Conservation (phyloP, 768 basidiomycete species). For the Clavaria fumosa region DNA sequence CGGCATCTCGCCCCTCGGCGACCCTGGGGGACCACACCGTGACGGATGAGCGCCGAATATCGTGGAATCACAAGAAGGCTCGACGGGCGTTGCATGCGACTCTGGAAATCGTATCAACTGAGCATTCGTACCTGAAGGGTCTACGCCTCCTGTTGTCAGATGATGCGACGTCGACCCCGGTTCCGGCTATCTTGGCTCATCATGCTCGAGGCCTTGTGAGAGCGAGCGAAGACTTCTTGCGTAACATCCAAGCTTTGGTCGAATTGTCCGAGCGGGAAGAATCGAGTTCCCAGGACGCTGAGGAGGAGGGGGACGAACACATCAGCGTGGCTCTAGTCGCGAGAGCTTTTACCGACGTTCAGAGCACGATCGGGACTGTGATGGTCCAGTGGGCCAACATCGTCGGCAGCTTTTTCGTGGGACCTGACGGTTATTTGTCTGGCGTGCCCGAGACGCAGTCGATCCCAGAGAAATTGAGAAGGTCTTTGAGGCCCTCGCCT, state of each 20-base stretch:
- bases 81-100: slow-evolving; percentile 15
- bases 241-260: neutral
- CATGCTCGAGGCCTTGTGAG: slow-evolving; percentile 27
- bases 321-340: slow-evolving; percentile 39
- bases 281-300: slow-evolving; percentile 22
- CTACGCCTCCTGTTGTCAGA: slow-evolving; percentile 10
- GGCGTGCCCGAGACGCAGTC: too few species aligned
- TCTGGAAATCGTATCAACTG: slow-evolving; percentile 16
- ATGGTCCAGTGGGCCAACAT: slow-evolving; percentile 34
- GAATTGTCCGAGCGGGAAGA: neutral
- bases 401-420: slow-evolving; percentile 28
- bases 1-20: too few species aligned
- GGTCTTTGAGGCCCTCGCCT: too few species aligned
- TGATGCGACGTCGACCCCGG: slow-evolving; percentile 14
- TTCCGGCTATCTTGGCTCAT: slow-evolving; percentile 25
- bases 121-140: slow-evolving; percentile 10
- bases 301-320: slow-evolving; percentile 16
- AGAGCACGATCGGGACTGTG: slow-evolving; percentile 32
- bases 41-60: too few species aligned
- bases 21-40: too few species aligned
- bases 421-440: slow-evolving; percentile 1
- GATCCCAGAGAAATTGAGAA: too few species aligned
- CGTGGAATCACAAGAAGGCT: too few species aligned
- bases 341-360: slow-evolving; percentile 30
- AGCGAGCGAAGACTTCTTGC: slow-evolving; percentile 9